phyloP scores from a whole-genome alignment of 495 filamentous ascomycete genomes.

The Annulohypoxylon bovei region DNA sequence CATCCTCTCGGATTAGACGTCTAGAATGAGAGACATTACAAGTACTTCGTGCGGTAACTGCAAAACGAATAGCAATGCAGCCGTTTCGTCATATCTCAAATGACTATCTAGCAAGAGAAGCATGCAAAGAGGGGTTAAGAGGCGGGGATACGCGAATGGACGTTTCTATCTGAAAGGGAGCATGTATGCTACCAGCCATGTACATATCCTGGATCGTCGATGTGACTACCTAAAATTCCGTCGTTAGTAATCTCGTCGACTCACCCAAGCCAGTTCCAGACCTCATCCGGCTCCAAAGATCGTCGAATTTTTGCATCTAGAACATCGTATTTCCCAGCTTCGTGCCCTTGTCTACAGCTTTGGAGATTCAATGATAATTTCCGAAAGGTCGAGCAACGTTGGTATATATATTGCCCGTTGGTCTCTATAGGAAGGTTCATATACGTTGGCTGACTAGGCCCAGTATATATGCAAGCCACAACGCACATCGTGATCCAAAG shows the following conservation, averaged over 20 bases:
- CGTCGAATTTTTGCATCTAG: constrained; percentile 24
- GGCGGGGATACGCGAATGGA: constrained; percentile 26
- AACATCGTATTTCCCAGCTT: constrained; percentile 19
- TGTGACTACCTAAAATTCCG: constrained; percentile 27
- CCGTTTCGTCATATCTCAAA: constrained; percentile 34
- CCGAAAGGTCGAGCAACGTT: not conserved
- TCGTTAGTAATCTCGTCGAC: constrained; percentile 31
- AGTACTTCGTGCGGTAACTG: constrained; percentile 10
- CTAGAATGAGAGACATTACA: not conserved
- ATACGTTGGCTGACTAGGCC: constrained; percentile 10
- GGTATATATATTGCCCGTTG: constrained; percentile 6
- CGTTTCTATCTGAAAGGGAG: constrained; percentile 19
- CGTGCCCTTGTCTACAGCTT: constrained; percentile 2
- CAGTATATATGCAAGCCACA: constrained; percentile 39
- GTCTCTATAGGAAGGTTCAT: constrained; percentile 9
- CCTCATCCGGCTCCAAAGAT: constrained; percentile 25
- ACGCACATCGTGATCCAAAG: constrained; percentile 35
- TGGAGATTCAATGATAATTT: not conserved
- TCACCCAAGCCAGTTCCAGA: constrained; percentile 33
- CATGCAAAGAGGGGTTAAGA: constrained; percentile 21
- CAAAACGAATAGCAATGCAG: constrained; percentile 20
- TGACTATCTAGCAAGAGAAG: constrained; percentile 8
- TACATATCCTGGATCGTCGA: constrained; percentile 24
- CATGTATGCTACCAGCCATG: constrained; percentile 6
- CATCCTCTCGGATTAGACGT: constrained; percentile 24